Evolutionary conservation across 2,329 filamentous ascomycete species (phyloP).

Genomic region (Clonostachys rosea): DNA sequence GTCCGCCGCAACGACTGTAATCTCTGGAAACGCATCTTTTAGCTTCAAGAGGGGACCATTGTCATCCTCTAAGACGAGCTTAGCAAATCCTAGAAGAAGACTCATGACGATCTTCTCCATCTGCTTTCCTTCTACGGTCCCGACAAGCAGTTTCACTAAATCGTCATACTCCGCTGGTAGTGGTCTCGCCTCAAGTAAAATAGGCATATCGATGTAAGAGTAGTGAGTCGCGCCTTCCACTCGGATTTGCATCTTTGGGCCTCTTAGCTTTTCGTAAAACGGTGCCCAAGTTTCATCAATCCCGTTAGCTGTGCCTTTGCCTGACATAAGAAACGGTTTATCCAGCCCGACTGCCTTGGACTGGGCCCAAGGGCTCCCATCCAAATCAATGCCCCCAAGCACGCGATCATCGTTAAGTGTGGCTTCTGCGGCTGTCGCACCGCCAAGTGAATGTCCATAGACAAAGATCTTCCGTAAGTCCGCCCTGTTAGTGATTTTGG

Average conservation of each 20-base stretch:
- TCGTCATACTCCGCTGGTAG: neutral
- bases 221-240: slow-evolving; percentile 3
- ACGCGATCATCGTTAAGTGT: slow-evolving; percentile 20
- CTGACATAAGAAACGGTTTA: slow-evolving; percentile 10
- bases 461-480: slow-evolving; percentile 11
- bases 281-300: neutral
- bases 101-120: neutral
- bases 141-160: neutral
- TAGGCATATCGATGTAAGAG: slow-evolving; percentile 5
- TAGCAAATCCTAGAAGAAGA: neutral
- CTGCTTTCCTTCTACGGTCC: neutral
- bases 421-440: slow-evolving; percentile 20
- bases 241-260: slow-evolving; percentile 3
- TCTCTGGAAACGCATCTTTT: neutral
- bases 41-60: neutral
- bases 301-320: neutral
- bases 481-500: slow-evolving; percentile 10
- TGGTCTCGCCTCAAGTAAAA: slow-evolving; percentile 5
- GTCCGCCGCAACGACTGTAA: neutral
- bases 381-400: slow-evolving; percentile 25
- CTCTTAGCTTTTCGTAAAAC: slow-evolving; percentile 1
- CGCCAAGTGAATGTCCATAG: slow-evolving; percentile 28
- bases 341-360: slow-evolving; percentile 10
- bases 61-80: neutral
- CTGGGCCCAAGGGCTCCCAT: slow-evolving; percentile 20